Base-by-base conservation (phyloP, 1,284 basidiomycete genomes). In the Ceratobasidium sp. region DNA sequence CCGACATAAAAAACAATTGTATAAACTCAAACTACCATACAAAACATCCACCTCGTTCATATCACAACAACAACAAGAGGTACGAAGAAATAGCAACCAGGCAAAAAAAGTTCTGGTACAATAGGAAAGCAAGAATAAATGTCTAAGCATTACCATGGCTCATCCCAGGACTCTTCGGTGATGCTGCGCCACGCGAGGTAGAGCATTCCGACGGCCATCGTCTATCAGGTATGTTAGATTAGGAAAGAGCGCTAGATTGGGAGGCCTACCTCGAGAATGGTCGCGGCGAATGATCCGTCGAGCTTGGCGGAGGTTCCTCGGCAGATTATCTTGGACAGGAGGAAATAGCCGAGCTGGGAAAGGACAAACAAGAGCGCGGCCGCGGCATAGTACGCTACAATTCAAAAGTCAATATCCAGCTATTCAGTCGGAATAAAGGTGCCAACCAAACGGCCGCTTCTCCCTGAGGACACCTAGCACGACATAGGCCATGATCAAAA, bases 161-260 rank as follows among this genome's bases (percentile, higher is more conserved):
- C 60, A 38, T 65, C 60, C 60, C 60, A 65, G 10, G 60, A 65
- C 49, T 65, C 87, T 86, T 93, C 91, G 13, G 91, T 93, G 72
- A 93, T 93, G 76, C 87, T 88, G 77, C 82, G 84, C 93, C 93
- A 95, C 27, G 86, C 92, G 17, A 89, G 76, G 77, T 87, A 93
- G 20, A 95, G 73, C 13, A 86, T 80, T n/a, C 82, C 84, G 0
- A 94, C 85, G 0, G 89, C 79, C 0, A 84, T 86, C 0, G 91
- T 91, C 76, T 80, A 76, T 62, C n/a, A 78, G 55, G 20, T 31
- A 17, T 4, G 35, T 3, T 0, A 0, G n/a, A 42, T 40, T 38
- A 67, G 38, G 13, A 32, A 32, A 25, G 2, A 15, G 25, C 13
- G 15, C 22, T 34, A 13, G 32, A 31, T 15, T 12, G 6, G 10